Evolutionary conservation across 1,284 basidiomycete species (phyloP).

Genomic region (Ustilago cynodontis): DNA sequence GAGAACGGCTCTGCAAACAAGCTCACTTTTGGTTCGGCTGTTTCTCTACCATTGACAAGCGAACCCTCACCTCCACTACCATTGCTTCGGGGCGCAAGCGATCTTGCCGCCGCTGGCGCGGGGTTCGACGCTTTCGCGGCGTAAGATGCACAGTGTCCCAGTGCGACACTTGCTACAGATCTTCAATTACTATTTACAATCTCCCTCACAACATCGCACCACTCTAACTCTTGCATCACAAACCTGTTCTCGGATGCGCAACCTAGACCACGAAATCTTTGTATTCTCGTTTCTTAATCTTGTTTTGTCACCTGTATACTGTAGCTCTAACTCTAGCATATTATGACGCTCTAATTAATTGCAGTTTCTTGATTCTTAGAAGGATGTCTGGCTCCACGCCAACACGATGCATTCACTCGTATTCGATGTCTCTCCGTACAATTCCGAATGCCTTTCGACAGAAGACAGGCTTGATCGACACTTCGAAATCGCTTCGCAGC

Average conservation of each 20-base stretch:
- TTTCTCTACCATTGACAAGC: slow-evolving; percentile 1
- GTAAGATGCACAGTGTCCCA: not conserved
- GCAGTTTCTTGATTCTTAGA: not conserved
- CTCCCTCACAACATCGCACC: not conserved
- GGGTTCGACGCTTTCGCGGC: slow-evolving; percentile 35
- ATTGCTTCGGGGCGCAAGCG: slow-evolving; percentile 18
- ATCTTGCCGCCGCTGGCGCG: slow-evolving; percentile 37
- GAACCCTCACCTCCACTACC: slow-evolving; percentile 8
- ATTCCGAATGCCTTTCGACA: not conserved
- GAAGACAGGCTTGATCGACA: too few species aligned
- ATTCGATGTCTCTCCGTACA: not conserved
- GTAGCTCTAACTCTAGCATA: slow-evolving; percentile 9
- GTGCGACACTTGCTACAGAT: not conserved
- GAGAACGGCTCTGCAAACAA: slow-evolving; percentile 30
- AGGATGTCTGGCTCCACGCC: too few species aligned
- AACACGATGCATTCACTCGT: not conserved
- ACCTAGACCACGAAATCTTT: not conserved
- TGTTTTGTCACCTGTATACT: slow-evolving; percentile 7
- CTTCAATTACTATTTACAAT: not conserved
- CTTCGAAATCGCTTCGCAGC: too few species aligned
- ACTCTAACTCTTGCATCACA: not conserved
- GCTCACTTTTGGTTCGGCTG: slow-evolving; percentile 17
- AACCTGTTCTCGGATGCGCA: not conserved
- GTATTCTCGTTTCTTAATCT: not conserved
- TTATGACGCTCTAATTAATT: not conserved